phyloP scores from a whole-genome alignment of 306 rosid species.

The Geum urbanum region DNA sequence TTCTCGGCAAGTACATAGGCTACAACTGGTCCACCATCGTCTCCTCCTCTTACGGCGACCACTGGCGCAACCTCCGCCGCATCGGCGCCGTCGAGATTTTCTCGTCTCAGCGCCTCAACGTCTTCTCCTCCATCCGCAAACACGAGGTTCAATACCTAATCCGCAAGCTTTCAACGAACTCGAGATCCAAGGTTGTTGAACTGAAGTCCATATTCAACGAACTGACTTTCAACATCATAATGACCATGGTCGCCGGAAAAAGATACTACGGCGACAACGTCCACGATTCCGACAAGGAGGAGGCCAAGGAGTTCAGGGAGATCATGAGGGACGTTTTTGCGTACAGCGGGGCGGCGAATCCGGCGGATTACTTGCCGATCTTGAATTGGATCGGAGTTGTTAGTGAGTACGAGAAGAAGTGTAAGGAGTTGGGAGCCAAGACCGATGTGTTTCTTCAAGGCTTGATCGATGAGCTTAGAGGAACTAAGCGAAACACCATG shows the following conservation, averaged over 20 bases:
- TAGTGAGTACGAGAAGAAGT: slow-evolving; percentile 18
- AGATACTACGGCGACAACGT: slow-evolving; percentile 45
- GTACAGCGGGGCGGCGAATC: background rate
- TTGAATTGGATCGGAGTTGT: slow-evolving; percentile 10
- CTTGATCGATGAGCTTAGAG: slow-evolving; percentile 45
- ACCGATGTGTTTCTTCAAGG: slow-evolving; percentile 38
- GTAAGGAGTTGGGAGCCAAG: slow-evolving; percentile 10
- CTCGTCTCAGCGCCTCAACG: slow-evolving; percentile 39
- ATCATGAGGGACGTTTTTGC: slow-evolving; percentile 21
- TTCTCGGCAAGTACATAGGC: slow-evolving; percentile 32
- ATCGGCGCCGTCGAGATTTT: slow-evolving; percentile 55
- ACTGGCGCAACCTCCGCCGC: slow-evolving; percentile 80
- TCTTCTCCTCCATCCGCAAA: slow-evolving; percentile 30
- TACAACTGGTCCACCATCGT: slow-evolving; percentile 41
- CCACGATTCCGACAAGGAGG: slow-evolving; percentile 22
- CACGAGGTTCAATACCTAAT: slow-evolving; percentile 44
- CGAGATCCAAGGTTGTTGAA: slow-evolving; percentile 29
- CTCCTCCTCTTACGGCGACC: slow-evolving; percentile 51
- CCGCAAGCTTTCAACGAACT: too few species aligned
- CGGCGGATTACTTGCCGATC: slow-evolving; percentile 23
- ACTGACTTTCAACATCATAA: slow-evolving; percentile 50
- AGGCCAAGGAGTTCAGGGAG: slow-evolving; percentile 39
- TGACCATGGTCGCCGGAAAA: slow-evolving; percentile 75
- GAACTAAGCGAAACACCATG: slow-evolving; percentile 30
- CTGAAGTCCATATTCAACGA: slow-evolving; percentile 40